Conservation (phyloP, 345 rosid genomes). For the Abelmoschus esculentus region DNA sequence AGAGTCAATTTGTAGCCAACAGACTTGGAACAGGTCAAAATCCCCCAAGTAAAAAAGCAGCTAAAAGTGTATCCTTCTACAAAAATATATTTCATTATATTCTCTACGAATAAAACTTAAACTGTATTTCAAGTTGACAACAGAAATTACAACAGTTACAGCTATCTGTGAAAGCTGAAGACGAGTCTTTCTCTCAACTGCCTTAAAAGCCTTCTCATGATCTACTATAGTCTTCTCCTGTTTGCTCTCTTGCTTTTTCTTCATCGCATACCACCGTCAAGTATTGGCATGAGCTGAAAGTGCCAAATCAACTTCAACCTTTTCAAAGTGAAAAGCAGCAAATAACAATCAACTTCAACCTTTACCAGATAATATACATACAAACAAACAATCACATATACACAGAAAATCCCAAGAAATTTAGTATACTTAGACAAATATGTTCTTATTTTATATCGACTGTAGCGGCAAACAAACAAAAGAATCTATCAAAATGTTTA, state of each 20-base stretch:
- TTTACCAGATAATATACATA: too few species aligned
- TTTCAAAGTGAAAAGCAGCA: slow-evolving; percentile 3
- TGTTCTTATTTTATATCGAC: too few species aligned
- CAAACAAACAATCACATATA: too few species aligned
- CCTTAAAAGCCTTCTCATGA: slow-evolving; percentile 92
- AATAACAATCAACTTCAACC: not conserved
- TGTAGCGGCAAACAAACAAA: too few species aligned
- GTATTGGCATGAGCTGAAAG: slow-evolving; percentile 97
- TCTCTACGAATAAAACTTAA: not conserved
- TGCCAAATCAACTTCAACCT: slow-evolving; percentile 97
- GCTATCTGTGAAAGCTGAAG: slow-evolving; percentile 84
- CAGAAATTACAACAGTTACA: slow-evolving; percentile 8
- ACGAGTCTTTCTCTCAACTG: slow-evolving; percentile 92
- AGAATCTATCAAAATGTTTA: too few species aligned
- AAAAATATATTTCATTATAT: not conserved
- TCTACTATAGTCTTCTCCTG: slow-evolving; percentile 91
- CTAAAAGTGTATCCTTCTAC: not conserved
- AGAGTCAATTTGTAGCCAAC: not conserved
- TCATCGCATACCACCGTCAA: slow-evolving; percentile 85
- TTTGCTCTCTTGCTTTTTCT: slow-evolving; percentile 89
- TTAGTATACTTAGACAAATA: too few species aligned
- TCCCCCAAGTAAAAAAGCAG: slow-evolving; percentile 3
- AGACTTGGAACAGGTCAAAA: not conserved
- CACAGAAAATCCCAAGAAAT: too few species aligned
- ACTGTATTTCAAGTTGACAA: not conserved